phyloP scores from a whole-genome alignment of 768 basidiomycete species.

The Vararia minispora region DNA sequence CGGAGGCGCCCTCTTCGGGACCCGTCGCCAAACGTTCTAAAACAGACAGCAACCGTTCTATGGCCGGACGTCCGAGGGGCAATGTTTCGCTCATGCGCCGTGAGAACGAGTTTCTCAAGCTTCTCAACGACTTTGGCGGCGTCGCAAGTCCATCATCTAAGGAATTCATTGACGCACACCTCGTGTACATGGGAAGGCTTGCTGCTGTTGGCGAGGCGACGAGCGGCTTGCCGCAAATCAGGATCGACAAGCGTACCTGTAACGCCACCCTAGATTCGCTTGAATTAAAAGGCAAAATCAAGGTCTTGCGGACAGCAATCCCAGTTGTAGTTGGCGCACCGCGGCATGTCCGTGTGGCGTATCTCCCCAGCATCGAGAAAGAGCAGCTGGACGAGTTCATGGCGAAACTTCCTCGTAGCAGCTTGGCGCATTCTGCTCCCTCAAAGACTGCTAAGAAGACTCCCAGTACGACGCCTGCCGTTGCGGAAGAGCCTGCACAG shows the following conservation, averaged over 20 bases:
- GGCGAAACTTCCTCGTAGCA: conserved; percentile 28
- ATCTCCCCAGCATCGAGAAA: conserved; percentile 48
- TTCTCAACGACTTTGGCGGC: conserved; percentile 57
- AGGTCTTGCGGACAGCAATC: conserved; percentile 55
- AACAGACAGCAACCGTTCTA: too few species aligned
- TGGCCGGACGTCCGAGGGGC: conserved; percentile 28
- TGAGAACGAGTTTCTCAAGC: conserved; percentile 66
- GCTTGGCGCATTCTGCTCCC: conserved; percentile 21
- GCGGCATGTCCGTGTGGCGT: conserved; percentile 50
- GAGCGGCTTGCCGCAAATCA: conserved; percentile 57
- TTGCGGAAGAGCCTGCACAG: conserved; percentile 3
- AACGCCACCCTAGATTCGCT: conserved; percentile 46
- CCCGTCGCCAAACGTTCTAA: conserved; percentile 10
- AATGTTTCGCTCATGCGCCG: conserved; percentile 74
- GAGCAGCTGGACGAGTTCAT: conserved; percentile 50
- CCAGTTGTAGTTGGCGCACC: conserved; percentile 45
- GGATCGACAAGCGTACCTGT: conserved; percentile 65
- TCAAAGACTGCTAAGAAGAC: conserved; percentile 30
- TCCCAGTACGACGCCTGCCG: conserved; percentile 13
- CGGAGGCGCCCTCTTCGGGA: conserved; percentile 5
- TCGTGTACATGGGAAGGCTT: conserved; percentile 47
- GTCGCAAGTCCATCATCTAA: conserved; percentile 54
- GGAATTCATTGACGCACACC: conserved; percentile 60
- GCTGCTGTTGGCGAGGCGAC: conserved; percentile 51
- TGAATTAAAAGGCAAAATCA: conserved; percentile 57